Percentiles rank a stretch among this genome's conserved stretches.
phyloP scores from a whole-genome alignment of 495 filamentous ascomycete genomes.

The Staphylotrichum longicolle region DNA sequence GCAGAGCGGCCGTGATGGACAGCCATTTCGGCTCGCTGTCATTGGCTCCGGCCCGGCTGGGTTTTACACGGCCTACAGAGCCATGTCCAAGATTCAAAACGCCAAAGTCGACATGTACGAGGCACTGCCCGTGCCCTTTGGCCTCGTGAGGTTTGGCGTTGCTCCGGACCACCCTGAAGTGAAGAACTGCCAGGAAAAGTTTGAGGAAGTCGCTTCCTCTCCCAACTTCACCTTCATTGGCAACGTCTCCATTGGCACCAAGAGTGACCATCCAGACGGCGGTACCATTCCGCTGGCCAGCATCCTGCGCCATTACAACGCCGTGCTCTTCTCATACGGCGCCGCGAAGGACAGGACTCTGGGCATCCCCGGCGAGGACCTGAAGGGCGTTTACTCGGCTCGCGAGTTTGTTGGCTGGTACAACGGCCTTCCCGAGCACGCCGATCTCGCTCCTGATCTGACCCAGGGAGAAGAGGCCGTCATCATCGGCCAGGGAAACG shows the following conservation, averaged over 20 bases:
- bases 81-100: conserved; percentile 68
- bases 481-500: conserved; percentile 92
- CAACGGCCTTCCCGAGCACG: conserved; percentile 86
- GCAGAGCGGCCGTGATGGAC: conserved; percentile 1
- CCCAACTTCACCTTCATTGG: conserved; percentile 87
- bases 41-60: conserved; percentile 95
- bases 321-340: conserved; percentile 89
- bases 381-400: conserved; percentile 79
- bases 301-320: conserved; percentile 83
- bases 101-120: conserved; percentile 95
- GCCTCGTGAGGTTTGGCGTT: conserved; percentile 87
- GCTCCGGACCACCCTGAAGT: conserved; percentile 97
- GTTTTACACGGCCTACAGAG: conserved; percentile 87
- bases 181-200: conserved; percentile 96
- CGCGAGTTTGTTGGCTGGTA: conserved; percentile 98
- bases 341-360: conserved; percentile 78
- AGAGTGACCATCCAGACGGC: conserved; percentile 40
- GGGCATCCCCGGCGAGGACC: conserved; percentile 73
- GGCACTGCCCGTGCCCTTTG: conserved; percentile 85
- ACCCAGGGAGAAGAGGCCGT: conserved; percentile 77
- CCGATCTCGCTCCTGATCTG: conserved; percentile 72
- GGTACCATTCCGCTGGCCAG: conserved; percentile 63
- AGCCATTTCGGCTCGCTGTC: conserved; percentile 73
- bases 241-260: conserved; percentile 75
- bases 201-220: conserved; percentile 78